These are phyloP conservation scores for Phoma sp. DNA, from an alignment of 2,329 filamentous ascomycete species.

Conservation along the genomic window DNA sequence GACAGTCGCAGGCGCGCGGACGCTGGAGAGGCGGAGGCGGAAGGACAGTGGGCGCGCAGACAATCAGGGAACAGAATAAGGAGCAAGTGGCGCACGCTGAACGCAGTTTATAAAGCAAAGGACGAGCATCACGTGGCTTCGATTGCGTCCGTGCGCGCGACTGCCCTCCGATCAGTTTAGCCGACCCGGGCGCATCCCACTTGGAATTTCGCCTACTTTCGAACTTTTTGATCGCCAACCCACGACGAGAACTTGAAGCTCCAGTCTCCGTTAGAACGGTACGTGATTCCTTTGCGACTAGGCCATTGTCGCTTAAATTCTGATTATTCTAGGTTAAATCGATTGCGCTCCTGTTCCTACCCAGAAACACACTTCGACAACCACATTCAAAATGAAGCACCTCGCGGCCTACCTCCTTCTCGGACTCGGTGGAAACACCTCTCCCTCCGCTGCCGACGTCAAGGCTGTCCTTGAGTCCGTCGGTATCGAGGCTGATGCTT, in stretches of 20 bases:
- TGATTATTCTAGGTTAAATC: constrained; percentile 64
- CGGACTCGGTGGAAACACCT: constrained; percentile 88
- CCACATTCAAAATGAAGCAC: constrained; percentile 88
- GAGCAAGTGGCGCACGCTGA: constrained; percentile 34
- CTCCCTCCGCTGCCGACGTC: constrained; percentile 85
- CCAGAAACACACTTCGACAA: constrained; percentile 61
- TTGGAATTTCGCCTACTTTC: constrained; percentile 20
- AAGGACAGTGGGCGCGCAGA: constrained; percentile 24
- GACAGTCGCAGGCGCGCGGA: constrained; percentile 23
- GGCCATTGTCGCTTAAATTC: constrained; percentile 18
- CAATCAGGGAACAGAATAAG: constrained; percentile 24
- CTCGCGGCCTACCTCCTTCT: constrained; percentile 99
- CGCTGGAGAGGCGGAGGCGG: constrained; percentile 26
- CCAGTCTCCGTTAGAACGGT: constrained; percentile 99
- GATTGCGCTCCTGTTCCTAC: constrained; percentile 92
- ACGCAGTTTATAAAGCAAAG: constrained; percentile 31
- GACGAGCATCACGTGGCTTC: constrained; percentile 22
- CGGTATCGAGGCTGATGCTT: constrained; percentile 88
- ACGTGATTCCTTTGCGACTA: constrained; percentile 19
- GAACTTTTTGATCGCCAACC: constrained; percentile 44
- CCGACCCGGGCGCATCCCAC: constrained; percentile 14
- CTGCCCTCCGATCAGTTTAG: constrained; percentile 7
- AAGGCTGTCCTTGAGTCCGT: constrained; percentile 84
- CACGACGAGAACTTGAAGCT: constrained; percentile 81
- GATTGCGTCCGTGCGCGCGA: not conserved